Base-by-base conservation (phyloP, 1,284 basidiomycete species). In the Cutaneotrichosporon curvatum region DNA sequence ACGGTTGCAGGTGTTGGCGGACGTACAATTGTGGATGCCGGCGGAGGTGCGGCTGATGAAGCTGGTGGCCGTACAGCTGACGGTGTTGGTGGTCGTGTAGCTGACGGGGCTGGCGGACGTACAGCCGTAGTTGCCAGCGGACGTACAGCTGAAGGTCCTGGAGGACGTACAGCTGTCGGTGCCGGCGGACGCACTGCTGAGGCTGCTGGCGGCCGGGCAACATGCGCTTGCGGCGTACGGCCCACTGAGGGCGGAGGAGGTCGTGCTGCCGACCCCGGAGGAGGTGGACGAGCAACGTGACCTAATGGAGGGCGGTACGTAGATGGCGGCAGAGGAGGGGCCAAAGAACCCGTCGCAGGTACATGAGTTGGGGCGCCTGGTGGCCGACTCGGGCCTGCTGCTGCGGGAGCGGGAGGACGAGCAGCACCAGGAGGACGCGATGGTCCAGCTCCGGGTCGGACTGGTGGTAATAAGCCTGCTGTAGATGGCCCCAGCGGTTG, bases 341-440 rank as follows among this genome's bases (percentile, higher is more conserved):
- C 25, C 8, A 28, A 12, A 7, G 25, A 28, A 12, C 25, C 25
- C 25, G 7, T 28, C 25, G 25, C 25, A 7, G 25, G 25, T 7
- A 28, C 12, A 12, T 28, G 25, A 7, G 8, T 12, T 7, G 25
- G 7, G 4, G 25, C 49, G 15, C 34, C 12, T 10, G 41, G 28
- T 7, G 44, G 49, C 3, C 37, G 20, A 8, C 19, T 32, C 6
- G 45, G 22, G n/a, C 18, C 34, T 7, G 39, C 18, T n/a, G 25
- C 16, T 22, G n/a, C n/a, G n/a, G 48, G 46, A 28, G 25, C 25
- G 8, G 48, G 48, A 20, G 40, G 48, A 3, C 35, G 35, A 22
- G 45, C 23, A 15, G 45, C 36, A 12, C 34, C 43, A n/a, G 40
- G 38, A 0, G 49, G 48, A 7, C 48, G 41, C 9, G 25, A 41